Base-by-base conservation (phyloP, 257 asterid genomes). In the Salvia miltiorrhiza region DNA sequence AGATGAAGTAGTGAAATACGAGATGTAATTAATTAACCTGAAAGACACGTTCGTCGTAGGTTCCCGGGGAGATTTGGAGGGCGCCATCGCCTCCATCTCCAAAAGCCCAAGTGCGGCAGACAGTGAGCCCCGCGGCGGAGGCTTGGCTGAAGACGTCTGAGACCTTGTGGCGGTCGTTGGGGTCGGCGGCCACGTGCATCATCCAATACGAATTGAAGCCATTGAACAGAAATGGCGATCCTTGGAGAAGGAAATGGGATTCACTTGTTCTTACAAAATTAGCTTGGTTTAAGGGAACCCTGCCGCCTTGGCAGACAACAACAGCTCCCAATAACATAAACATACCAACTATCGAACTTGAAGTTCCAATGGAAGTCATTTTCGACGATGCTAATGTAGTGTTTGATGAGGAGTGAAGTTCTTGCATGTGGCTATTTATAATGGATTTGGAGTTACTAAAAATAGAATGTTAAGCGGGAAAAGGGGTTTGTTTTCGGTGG, bases 141-240 rank as follows among this genome's bases (percentile, higher is more conserved):
- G 93, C 89, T 16, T 87, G 87, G 17, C 73, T 65, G 9, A 85
- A 73, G 0, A 82, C 96, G 9, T 83, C 73, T 2, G 93, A 71
- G 0, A 86, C 93, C 66, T 84, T 88, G 69, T 67, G 4, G 70
- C 95, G 78, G 10, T 86, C 73, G 32, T 10, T 26, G 13, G 88
- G 86, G 26, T 90, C 80, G 0, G 88, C 8, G 0, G 93, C 91
- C 0, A 86, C 78, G n/a, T 88, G 73, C 95, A 90, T 88, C 81
- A 88, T 70, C 97, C 97, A 90, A 23, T 90, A 90, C 10, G 97
- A 12, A 41, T 90, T 90, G 82, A 90, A 90, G 5, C 97, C 93
- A 65, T 87, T 90, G 67, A 88, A 87, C 14, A 87, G 85, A 40
- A 86, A 88, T 5, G 93, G 87, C 0, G 91, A 80, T 5, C 88